Percentiles rank a stretch among this genome's conserved stretches.
Evolutionary conservation across 257 asterid genomes (phyloP).

Genomic region (Avicennia marina): DNA sequence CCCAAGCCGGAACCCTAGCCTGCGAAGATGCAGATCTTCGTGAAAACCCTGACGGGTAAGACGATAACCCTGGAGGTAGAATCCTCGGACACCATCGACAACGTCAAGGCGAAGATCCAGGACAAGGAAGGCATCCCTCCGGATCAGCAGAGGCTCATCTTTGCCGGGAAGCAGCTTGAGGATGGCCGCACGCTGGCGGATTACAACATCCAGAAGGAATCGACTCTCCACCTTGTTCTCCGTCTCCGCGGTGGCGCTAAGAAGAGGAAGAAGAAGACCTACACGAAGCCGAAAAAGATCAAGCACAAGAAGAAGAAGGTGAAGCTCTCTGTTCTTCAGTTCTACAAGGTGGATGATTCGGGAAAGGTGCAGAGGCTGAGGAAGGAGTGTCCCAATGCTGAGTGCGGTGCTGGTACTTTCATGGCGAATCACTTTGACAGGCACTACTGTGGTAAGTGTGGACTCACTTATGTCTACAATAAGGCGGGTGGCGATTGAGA

Average conservation of each 20-base stretch:
- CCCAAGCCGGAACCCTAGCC: slow-evolving; percentile 15
- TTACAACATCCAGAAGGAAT: slow-evolving; percentile 65
- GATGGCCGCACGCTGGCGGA: slow-evolving; percentile 65
- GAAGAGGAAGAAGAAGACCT: slow-evolving; percentile 78
- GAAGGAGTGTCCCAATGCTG: slow-evolving; percentile 71
- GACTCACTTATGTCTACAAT: slow-evolving; percentile 64
- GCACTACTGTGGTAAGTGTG: slow-evolving; percentile 77
- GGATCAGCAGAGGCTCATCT: neutral
- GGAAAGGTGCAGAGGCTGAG: slow-evolving; percentile 72
- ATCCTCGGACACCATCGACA: slow-evolving; percentile 39
- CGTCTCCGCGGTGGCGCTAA: slow-evolving; percentile 74
- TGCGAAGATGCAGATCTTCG: slow-evolving; percentile 74
- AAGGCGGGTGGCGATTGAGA: slow-evolving; percentile 54
- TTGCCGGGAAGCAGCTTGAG: slow-evolving; percentile 53
- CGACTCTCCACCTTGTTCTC: slow-evolving; percentile 64
- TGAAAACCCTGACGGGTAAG: slow-evolving; percentile 72
- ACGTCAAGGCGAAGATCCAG: too few relatives aligned
- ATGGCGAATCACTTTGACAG: slow-evolving; percentile 74
- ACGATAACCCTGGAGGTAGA: slow-evolving; percentile 59
- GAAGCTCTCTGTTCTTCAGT: slow-evolving; percentile 60
- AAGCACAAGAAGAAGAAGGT: slow-evolving; percentile 76
- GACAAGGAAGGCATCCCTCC: too few relatives aligned
- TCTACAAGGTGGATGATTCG: slow-evolving; percentile 63
- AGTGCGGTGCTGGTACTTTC: slow-evolving; percentile 69
- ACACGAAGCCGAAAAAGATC: slow-evolving; percentile 70